Base-by-base conservation (phyloP, 1,284 basidiomycete species). In the Entoloma clypeatum region DNA sequence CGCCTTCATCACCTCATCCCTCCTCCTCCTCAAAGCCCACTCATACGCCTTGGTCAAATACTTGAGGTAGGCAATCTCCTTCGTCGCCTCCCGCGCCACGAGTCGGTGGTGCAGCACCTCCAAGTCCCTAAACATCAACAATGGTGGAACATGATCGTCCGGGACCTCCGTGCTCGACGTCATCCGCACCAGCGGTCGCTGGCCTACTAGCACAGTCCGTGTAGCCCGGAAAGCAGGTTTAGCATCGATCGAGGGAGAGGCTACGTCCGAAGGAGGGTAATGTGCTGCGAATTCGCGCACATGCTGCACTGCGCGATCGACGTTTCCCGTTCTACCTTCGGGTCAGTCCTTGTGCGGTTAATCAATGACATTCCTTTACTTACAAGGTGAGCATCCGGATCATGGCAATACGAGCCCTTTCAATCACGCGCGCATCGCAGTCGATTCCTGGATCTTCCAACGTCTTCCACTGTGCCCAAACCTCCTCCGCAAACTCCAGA, bases 21-120 rank as follows among this genome's bases (percentile, higher is more conserved):
- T 70, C 44, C 85, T 62, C 22, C 63, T 65, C 48, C 74, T 74
- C 50, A 92, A 59, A 8, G 79, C 71, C 49, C 78, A 77, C 46
- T 78, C 73, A 52, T 88, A 88, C 6, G 81, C 65, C 61, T 78
- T 78, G 52, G 73, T 78, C 2, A 81, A 57, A 67, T 77, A 87
- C 47, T 76, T 85, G 28, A 88, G 43, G 52, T 78, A 86, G 9
- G 62, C 69, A 26, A 88, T 63, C 11, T 75, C 74, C 17, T 64
- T 62, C 14, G 22, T 31, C 45, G 68, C 59, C 14, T 64, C 65
- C 1, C 56, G 60, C 3, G 67, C 70, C 5, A 79, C 74, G 24
- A 86, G 60, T 24, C 78, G 68, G 43, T 82, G 72, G 53, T 88
- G 85, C 31, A 88, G 61, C 11, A 79, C 41, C 49, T 86, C 81